Percentiles rank a stretch among this genome's conserved stretches.
These are phyloP conservation scores for Xylariaceae sp. DNA, from an alignment of 2,329 filamentous ascomycete species.

Conservation along the genomic window DNA sequence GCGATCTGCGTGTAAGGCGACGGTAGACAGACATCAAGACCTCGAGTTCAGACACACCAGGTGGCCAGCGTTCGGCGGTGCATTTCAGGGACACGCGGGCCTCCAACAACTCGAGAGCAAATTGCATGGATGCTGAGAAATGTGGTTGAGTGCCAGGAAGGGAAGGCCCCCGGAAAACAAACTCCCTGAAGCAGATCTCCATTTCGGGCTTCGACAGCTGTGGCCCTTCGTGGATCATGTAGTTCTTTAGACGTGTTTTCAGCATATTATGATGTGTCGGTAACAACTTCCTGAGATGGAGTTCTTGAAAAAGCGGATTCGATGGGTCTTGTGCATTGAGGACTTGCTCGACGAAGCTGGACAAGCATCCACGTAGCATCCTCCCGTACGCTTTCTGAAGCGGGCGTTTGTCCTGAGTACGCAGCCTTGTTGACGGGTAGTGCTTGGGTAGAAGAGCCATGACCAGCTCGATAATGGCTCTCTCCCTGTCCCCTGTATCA, in stretches of 20 bases:
- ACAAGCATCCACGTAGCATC: constrained; percentile 24
- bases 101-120: constrained; percentile 18
- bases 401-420: constrained; percentile 18
- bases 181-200: constrained; percentile 10
- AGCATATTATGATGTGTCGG: constrained; percentile 19
- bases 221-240: constrained; percentile 20
- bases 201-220: constrained; percentile 15
- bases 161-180: constrained; percentile 14
- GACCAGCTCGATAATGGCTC: constrained; percentile 12
- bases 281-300: constrained; percentile 6
- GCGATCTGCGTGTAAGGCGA: constrained; percentile 4
- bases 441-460: constrained; percentile 25
- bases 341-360: constrained; percentile 16
- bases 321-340: constrained; percentile 19
- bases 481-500: constrained; percentile 20
- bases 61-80: constrained; percentile 19
- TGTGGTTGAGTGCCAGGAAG: constrained; percentile 10
- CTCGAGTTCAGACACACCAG: constrained; percentile 3
- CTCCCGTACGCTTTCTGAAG: constrained; percentile 20
- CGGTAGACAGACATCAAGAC: constrained; percentile 21
- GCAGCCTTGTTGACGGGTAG: constrained; percentile 17
- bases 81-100: constrained; percentile 8
- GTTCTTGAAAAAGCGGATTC: constrained; percentile 21
- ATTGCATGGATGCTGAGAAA: constrained; percentile 25
- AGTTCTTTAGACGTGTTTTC: constrained; percentile 18